Evolutionary conservation across 257 asterid genomes (phyloP).

Genomic region (Capsicum rhomboideum): DNA sequence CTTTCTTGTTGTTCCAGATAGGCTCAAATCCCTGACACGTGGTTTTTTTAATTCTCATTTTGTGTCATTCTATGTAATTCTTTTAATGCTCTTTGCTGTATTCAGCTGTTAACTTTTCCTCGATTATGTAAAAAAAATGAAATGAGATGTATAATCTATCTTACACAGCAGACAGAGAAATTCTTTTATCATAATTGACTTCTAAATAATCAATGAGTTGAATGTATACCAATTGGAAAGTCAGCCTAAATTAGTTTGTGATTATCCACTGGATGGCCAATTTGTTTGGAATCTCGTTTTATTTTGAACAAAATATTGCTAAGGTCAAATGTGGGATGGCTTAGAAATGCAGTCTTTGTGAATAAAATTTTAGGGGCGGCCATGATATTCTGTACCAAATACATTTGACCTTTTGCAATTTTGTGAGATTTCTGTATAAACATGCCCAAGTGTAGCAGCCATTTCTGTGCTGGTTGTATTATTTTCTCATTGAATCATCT

Average conservation of each 20-base stretch:
- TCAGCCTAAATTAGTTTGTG: background rate
- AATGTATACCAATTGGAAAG: background rate
- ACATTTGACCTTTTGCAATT: background rate
- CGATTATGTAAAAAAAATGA: conserved; percentile 5
- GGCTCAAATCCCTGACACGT: conserved; percentile 20
- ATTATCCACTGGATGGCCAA: background rate
- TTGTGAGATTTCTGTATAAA: background rate
- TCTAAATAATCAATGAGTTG: background rate
- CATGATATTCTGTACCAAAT: background rate
- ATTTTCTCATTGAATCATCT: background rate
- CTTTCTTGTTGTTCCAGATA: conserved; percentile 10
- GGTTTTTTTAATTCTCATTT: conserved; percentile 15
- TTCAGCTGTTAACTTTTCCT: conserved; percentile 12
- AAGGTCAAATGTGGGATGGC: background rate
- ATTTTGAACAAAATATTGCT: background rate
- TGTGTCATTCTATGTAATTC: background rate
- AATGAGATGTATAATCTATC: conserved; percentile 28
- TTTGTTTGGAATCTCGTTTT: background rate
- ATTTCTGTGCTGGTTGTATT: background rate
- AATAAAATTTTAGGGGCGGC: background rate
- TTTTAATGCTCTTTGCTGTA: conserved; percentile 1
- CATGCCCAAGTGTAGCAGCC: background rate
- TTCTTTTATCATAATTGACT: conserved; percentile 13
- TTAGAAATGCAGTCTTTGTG: background rate
- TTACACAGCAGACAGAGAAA: conserved; percentile 18